Evolutionary conservation across 1,284 basidiomycete genomes (phyloP), one percentile per base, ranked within the genome.

Genomic region (Trichosporon sp.): DNA sequence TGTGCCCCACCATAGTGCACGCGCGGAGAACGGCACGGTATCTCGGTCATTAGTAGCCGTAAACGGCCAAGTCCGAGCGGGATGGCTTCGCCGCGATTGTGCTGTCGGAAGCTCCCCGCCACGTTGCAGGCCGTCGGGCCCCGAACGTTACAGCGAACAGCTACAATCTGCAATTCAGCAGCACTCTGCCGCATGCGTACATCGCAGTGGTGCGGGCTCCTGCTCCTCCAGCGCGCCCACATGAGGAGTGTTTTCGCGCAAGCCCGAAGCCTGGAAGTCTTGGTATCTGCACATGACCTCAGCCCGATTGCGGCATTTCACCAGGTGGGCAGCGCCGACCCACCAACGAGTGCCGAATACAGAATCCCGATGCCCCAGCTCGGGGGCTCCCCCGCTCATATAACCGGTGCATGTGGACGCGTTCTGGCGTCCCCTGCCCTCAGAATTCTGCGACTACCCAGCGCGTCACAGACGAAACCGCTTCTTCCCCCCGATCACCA

Each of bases 31-130:
- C 27, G 23, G n/a, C 21, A 15, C 53, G 18, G 27, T 60, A 60
- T 60, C 56, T 60, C 56, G 56, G 56, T 60, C 56, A 31, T 60
- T 29, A 60, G 29, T 60, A 60, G 18, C 56, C 56, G 56, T 60
- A 31, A 29, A 29, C 56, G 56, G 56, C 56, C 56, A 60, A 32
- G 15, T 60, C 56, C 56, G 56, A 32, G 56, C 56, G 56, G 56
- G 56, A n/a, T 25, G 56, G 15, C 56, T 31, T 60, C 29, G 7
- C 56, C 56, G 56, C 56, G 56, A 60, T 31, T 2, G 23, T 13
- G 21, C 47, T 25, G 47, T 51, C 47, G 3, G 47, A 51, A 51
- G 47, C 47, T 8, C 47, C 18, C 18, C 27, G 27, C 56, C 56
- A 60, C 56, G 56, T 60, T 29, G 29, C 18, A 13, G 56, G 18